These are phyloP conservation scores for Primulina eburnea DNA, from an alignment of 257 asterid species.

Conservation along the genomic window DNA sequence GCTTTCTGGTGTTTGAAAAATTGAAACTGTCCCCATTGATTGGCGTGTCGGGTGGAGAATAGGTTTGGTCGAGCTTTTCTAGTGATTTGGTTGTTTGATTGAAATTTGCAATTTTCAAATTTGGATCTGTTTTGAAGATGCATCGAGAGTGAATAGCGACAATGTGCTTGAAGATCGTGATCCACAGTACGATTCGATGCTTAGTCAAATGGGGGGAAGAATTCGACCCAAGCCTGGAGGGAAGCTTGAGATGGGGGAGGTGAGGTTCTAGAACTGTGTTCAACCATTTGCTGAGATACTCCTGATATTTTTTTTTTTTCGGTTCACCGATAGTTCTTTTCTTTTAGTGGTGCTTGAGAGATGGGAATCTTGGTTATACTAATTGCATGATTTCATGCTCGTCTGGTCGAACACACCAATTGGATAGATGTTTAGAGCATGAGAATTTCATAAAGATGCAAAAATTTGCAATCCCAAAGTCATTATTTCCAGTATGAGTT, in stretches of 20 bases:
- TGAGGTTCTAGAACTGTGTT: constrained; percentile 30
- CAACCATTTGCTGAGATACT: background rate
- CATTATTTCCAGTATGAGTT: background rate
- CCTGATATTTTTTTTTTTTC: background rate
- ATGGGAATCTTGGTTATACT: background rate
- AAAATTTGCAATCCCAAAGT: background rate
- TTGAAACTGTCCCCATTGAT: background rate
- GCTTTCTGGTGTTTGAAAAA: background rate
- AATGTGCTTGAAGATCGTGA: constrained; percentile 72
- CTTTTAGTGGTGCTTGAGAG: background rate
- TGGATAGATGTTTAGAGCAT: background rate
- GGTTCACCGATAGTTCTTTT: background rate
- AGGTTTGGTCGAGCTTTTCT: background rate
- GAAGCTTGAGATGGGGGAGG: constrained; percentile 97
- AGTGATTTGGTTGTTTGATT: constrained; percentile 7
- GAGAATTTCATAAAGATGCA: background rate
- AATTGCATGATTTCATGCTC: background rate
- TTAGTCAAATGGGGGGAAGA: constrained; percentile 81
- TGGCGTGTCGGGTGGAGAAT: background rate
- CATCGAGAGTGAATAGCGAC: constrained; percentile 36
- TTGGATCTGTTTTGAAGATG: constrained; percentile 32
- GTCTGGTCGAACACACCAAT: background rate
- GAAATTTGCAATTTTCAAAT: constrained; percentile 6
- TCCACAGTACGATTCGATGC: constrained; percentile 75
- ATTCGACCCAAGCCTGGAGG: constrained; percentile 89